phyloP scores from a whole-genome alignment of 495 filamentous ascomycete genomes.

The Mytilinidion resinicola region DNA sequence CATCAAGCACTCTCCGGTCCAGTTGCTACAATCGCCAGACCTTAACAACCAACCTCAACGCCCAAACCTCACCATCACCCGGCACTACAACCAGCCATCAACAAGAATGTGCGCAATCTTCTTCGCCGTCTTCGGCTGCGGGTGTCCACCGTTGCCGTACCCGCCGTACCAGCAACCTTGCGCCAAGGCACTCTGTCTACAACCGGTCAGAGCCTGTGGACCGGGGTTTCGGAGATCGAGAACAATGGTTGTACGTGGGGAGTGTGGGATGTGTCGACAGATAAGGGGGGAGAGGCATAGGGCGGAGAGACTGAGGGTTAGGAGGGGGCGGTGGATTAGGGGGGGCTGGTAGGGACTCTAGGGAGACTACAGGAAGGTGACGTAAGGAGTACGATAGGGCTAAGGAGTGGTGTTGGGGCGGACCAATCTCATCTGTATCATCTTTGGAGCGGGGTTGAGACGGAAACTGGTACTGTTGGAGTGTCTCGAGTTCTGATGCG shows the following conservation, averaged over 20 bases:
- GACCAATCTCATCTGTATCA: too few relatives aligned
- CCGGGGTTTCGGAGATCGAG: conserved; percentile 7
- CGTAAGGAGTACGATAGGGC: too few relatives aligned
- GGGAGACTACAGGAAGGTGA: too few relatives aligned
- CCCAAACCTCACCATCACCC: too few relatives aligned
- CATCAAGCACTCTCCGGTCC: too few relatives aligned
- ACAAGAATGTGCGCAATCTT: conserved; percentile 13
- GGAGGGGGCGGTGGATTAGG: conserved; percentile 9
- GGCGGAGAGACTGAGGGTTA: conserved; percentile 2
- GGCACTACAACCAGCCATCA: neutral
- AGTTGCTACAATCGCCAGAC: too few relatives aligned
- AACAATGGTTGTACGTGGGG: neutral
- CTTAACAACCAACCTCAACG: too few relatives aligned
- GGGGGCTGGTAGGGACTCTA: neutral
- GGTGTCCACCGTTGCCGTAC: conserved; percentile 15
- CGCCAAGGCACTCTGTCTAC: neutral
- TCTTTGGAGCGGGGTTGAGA: too few relatives aligned
- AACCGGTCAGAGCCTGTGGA: conserved; percentile 4
- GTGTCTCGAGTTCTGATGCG: too few relatives aligned
- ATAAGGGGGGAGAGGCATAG: conserved; percentile 5
- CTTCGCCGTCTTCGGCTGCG: conserved; percentile 15
- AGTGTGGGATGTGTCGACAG: conserved; percentile 20
- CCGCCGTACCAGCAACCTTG: conserved; percentile 10
- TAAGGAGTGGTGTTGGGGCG: too few relatives aligned
- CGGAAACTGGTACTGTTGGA: too few relatives aligned